These are phyloP conservation scores for Trametes coccinea DNA, from an alignment of 768 basidiomycete genomes.

Conservation along the genomic window DNA sequence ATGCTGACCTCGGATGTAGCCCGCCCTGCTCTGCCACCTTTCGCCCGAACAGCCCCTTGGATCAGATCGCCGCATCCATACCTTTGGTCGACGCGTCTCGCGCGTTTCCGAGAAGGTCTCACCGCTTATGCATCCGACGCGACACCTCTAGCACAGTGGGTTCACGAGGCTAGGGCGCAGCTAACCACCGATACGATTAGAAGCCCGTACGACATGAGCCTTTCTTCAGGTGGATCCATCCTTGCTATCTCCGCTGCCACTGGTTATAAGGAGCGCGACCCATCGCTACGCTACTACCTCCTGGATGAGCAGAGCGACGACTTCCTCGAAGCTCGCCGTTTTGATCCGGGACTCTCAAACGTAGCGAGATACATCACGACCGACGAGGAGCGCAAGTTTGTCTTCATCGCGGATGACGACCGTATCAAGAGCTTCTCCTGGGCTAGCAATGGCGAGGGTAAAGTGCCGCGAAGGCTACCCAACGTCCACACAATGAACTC, in stretches of 20 bases:
- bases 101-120: slow-evolving; percentile 34
- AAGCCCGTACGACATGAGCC: slow-evolving; percentile 19
- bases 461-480: background rate
- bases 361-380: slow-evolving; percentile 26
- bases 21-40: background rate
- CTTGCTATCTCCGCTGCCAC: slow-evolving; percentile 27
- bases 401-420: slow-evolving; percentile 37
- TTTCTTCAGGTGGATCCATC: slow-evolving; percentile 29
- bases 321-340: background rate
- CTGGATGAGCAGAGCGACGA: slow-evolving; percentile 16
- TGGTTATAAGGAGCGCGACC: slow-evolving; percentile 39
- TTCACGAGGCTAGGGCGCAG: slow-evolving; percentile 40
- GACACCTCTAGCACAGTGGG: slow-evolving; percentile 30
- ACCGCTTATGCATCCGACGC: slow-evolving; percentile 15
- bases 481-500: slow-evolving; percentile 38
- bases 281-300: slow-evolving; percentile 29
- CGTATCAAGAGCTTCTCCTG: slow-evolving; percentile 42
- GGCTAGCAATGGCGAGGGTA: slow-evolving; percentile 12
- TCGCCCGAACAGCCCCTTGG: slow-evolving; percentile 23
- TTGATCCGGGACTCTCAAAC: slow-evolving; percentile 26
- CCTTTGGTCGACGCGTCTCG: slow-evolving; percentile 32
- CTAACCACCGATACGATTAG: slow-evolving; percentile 23
- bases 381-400: slow-evolving; percentile 37
- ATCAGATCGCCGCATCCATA: slow-evolving; percentile 27
- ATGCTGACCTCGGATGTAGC: background rate